Evolutionary conservation across 202 grass and related monocot species (phyloP).

Genomic region (Carex sylvatica): DNA sequence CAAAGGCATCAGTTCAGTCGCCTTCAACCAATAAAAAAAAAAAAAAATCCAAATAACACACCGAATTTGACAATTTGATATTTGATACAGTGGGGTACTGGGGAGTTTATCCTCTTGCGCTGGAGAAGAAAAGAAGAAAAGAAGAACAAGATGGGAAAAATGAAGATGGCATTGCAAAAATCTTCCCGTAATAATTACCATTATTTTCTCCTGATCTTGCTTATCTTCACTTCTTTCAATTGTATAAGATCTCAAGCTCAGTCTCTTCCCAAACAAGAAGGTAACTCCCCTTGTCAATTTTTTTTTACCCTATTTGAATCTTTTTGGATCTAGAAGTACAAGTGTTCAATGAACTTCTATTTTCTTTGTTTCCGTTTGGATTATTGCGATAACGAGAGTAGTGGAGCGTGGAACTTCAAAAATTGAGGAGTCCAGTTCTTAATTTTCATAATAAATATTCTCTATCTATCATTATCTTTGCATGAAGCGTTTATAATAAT

Average conservation of each 20-base stretch:
- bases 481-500: not conserved
- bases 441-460: not conserved
- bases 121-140: not conserved
- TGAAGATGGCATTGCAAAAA: not conserved
- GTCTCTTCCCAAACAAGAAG: conserved; percentile 59
- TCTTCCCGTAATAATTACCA: not conserved
- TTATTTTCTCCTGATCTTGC: conserved; percentile 16
- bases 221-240: conserved; percentile 26
- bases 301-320: not conserved
- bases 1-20: not conserved
- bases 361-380: not conserved
- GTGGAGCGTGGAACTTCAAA: not conserved
- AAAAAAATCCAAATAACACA: not conserved
- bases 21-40: not conserved
- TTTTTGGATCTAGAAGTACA: not conserved
- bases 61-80: conserved; percentile 3
- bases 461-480: not conserved
- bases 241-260: conserved; percentile 26
- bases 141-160: too few species aligned
- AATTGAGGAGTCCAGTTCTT: not conserved
- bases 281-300: conserved; percentile 18
- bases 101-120: not conserved
- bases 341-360: not conserved
- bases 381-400: not conserved
- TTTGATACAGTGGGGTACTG: not conserved